These are phyloP conservation scores for Calonectria hongkongensis DNA, from an alignment of 2,329 filamentous ascomycete species.

Conservation along the genomic window DNA sequence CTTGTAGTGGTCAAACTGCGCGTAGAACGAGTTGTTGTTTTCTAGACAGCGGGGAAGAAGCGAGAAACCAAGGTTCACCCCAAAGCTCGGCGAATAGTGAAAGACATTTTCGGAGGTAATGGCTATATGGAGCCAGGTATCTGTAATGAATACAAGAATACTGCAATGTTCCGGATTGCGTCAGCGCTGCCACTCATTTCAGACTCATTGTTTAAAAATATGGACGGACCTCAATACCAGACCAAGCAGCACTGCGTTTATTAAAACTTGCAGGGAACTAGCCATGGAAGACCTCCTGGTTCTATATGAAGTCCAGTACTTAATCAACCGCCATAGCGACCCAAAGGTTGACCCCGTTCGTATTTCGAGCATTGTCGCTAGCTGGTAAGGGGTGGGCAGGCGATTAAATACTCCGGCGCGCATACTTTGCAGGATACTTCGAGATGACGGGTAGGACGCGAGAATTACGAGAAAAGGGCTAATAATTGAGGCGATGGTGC, in stretches of 20 bases:
- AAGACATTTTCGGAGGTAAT: constrained; percentile 10
- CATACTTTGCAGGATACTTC: not conserved
- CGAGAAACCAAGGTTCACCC: not conserved
- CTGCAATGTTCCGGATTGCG: not conserved
- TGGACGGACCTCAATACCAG: not conserved
- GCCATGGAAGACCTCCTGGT: not conserved
- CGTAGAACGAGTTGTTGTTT: not conserved
- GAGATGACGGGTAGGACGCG: constrained; percentile 1
- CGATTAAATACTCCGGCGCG: not conserved
- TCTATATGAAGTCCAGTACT: not conserved
- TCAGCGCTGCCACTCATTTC: not conserved
- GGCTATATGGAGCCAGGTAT: constrained; percentile 8
- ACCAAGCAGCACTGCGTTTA: not conserved
- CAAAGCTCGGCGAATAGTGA: not conserved
- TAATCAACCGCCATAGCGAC: not conserved
- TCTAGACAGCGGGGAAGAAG: not conserved
- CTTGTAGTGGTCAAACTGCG: not conserved
- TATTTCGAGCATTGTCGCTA: constrained; percentile 7
- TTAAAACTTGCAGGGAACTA: not conserved
- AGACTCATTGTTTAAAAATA: not conserved
- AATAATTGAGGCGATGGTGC: not conserved
- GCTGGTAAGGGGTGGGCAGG: constrained; percentile 11
- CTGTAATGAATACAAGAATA: not conserved
- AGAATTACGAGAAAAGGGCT: not conserved
- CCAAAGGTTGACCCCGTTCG: not conserved